These are phyloP conservation scores for Aspergillus vadensis DNA, from an alignment of 2,329 filamentous ascomycete genomes.

Conservation along the genomic window DNA sequence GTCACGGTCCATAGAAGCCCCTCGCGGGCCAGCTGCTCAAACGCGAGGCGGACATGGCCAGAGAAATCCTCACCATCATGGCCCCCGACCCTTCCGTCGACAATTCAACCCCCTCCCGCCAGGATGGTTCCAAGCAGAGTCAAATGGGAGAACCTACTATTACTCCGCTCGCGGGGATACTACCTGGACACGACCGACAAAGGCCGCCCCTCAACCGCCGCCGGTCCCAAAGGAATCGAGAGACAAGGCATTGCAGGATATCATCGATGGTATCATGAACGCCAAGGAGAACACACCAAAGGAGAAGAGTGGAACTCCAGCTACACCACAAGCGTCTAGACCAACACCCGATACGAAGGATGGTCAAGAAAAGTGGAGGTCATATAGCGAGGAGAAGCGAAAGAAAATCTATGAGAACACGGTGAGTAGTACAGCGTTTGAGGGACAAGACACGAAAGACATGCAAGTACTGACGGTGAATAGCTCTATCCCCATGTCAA, in stretches of 20 bases:
- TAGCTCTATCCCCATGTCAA: conserved; percentile 84
- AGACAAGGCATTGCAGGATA: conserved; percentile 76
- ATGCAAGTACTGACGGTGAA: conserved; percentile 17
- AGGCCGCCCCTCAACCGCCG: conserved; percentile 65
- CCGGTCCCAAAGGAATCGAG: conserved; percentile 69
- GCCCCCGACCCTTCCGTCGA: conserved; percentile 58
- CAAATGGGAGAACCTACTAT: conserved; percentile 78
- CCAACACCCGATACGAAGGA: conserved; percentile 53
- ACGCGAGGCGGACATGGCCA: conserved; percentile 59
- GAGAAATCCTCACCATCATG: conserved; percentile 60
- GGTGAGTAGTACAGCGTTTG: conserved; percentile 56
- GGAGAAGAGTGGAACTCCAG: conserved; percentile 57
- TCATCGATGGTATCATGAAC: conserved; percentile 81
- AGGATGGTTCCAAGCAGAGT: conserved; percentile 83
- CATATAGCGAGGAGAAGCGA: conserved; percentile 71
- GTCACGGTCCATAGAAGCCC: conserved; percentile 49
- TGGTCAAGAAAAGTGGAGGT: conserved; percentile 53
- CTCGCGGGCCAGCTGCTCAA: conserved; percentile 45
- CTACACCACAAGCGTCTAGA: conserved; percentile 65
- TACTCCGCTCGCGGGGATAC: conserved; percentile 77
- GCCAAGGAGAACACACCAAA: conserved; percentile 59
- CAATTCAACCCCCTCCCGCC: conserved; percentile 65
- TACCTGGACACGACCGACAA: conserved; percentile 78
- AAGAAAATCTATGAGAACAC: conserved; percentile 95
- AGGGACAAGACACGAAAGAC: not conserved